phyloP scores from a whole-genome alignment of 192 early-diverging fungal species.

The Coemansia umbellata region DNA sequence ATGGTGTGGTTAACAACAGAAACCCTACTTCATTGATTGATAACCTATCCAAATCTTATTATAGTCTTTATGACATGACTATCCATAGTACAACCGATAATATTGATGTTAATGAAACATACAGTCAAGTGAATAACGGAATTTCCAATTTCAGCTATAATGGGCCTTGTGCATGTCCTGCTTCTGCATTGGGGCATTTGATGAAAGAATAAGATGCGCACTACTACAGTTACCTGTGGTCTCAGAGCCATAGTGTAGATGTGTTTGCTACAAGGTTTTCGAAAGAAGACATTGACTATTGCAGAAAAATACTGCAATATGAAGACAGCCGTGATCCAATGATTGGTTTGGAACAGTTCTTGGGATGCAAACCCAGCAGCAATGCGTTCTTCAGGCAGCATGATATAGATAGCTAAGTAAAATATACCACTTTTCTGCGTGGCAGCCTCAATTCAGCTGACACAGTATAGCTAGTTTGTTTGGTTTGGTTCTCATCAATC shows the following conservation, averaged over 20 bases:
- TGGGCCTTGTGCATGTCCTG: slow-evolving; percentile 37
- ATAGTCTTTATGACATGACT: slow-evolving; percentile 61
- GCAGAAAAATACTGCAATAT: slow-evolving; percentile 4
- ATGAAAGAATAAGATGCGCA: slow-evolving; percentile 64
- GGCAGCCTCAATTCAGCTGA: not conserved
- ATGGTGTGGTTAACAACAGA: slow-evolving; percentile 54
- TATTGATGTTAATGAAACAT: too few species aligned
- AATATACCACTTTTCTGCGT: too few species aligned
- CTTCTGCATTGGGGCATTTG: slow-evolving; percentile 54
- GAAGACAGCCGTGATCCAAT: not conserved
- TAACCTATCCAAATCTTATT: slow-evolving; percentile 63
- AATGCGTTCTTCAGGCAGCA: too few species aligned
- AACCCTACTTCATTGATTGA: slow-evolving; percentile 60
- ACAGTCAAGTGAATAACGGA: slow-evolving; percentile 16
- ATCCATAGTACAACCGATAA: slow-evolving; percentile 51
- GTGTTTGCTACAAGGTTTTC: slow-evolving; percentile 67
- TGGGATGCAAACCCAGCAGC: slow-evolving; percentile 1
- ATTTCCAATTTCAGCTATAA: slow-evolving; percentile 5
- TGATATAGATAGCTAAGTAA: too few species aligned
- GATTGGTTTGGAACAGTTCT: not conserved
- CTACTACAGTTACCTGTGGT: slow-evolving; percentile 71
- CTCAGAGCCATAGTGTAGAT: slow-evolving; percentile 70
- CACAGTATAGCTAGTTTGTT: too few species aligned
- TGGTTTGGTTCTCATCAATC: too few species aligned
- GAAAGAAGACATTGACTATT: slow-evolving; percentile 24